Base-by-base conservation (phyloP, 1,284 basidiomycete species). In the Melampsora americana region DNA sequence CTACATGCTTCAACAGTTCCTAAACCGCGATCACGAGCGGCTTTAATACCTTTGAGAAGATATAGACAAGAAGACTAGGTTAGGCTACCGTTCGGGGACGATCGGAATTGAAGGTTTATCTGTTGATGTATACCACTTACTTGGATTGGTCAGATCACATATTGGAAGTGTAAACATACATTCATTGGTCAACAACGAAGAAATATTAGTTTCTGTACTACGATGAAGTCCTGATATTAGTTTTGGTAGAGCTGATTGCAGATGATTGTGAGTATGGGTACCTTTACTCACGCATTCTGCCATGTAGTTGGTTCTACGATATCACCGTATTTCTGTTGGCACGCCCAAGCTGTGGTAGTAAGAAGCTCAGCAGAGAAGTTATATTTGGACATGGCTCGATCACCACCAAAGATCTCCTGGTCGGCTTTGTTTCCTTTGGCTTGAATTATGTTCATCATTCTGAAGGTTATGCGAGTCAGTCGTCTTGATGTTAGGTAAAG, bases 141-240 rank as follows among this genome's bases (percentile, higher is more conserved):
- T 65, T 60, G 48, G 32, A 46, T 65, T 59, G 11, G 73, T 75
- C 1, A 75, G 53, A 68, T 75, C 73, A 53, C 73, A 75, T n/a
- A 75, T 62, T 20, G 73, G 73, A 62, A 75, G 73, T 18, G 39
- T 68, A 53, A 75, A 75, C 73, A 68, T 75, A 56, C 73, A 75
- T 46, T 75, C 53, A 9, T 46, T 42, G 39, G 53, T 75, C 23
- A 75, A 59, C 28, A 74, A 50, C 66, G 64, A 64, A 66, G 50
- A 48, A 5, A 66, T 44, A 12, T 74, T 53, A 48, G 71, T 30
- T 26, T 74, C 71, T 14, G 71, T 74, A 11, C 71, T 74, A 12
- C 20, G 2, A 35, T 64, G 28, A 23, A 64, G 30, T 9, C n/a
- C 1, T 35, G 61, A 26, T 30, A 62, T 70, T 30, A 61, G 28